Base-by-base conservation (phyloP, 306 rosid genomes). In the Cicer bijugum region DNA sequence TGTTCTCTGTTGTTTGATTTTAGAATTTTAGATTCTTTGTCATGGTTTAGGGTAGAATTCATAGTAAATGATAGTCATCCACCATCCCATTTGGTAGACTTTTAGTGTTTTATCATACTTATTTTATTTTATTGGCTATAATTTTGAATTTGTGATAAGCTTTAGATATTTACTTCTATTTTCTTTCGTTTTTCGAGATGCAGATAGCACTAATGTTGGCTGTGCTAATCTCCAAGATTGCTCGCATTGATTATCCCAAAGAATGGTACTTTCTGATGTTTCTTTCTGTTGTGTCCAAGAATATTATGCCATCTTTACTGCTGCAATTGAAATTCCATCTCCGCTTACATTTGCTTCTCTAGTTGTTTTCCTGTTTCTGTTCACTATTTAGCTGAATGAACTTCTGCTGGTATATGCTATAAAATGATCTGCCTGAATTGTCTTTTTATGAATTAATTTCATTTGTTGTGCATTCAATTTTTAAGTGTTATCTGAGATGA, bases 191-290 rank as follows among this genome's bases (percentile, higher is more conserved):
- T 75, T 76, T 59, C 5, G 39, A 65, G 80, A 42, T 70, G 83
- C 96, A 93, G 97, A 91, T 93, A 76, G 98, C 98, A 75, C 70
- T 61, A 80, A 86, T 86, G 86, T 76, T 91, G 88, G 94, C 98
- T 9, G 97, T 93, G 86, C 82, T 93, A 68, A 85, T 93, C 69
- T 93, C 98, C 77, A 91, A 91, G 84, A 89, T 93, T 74, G 97
- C 97, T 76, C 92, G 98, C 47, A 80, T 91, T 76, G 98, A 93
- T 85, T 91, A 93, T 81, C 98, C 98, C 57, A 88, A 84, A 84
- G 97, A 93, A 76, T 93, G 98, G 98, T 93, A 91, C 65, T 58
- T 39, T 72, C 75, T 12, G 2, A 12, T 52, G n/a, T 77, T 76
- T 69, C 19, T 72, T 71, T 62, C 44, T 77, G 65, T 58, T 16